Evolutionary conservation across 2,329 filamentous ascomycete genomes (phyloP), one percentile per base, ranked within the genome.

Genomic region (Pseudogymnoascus sp.): DNA sequence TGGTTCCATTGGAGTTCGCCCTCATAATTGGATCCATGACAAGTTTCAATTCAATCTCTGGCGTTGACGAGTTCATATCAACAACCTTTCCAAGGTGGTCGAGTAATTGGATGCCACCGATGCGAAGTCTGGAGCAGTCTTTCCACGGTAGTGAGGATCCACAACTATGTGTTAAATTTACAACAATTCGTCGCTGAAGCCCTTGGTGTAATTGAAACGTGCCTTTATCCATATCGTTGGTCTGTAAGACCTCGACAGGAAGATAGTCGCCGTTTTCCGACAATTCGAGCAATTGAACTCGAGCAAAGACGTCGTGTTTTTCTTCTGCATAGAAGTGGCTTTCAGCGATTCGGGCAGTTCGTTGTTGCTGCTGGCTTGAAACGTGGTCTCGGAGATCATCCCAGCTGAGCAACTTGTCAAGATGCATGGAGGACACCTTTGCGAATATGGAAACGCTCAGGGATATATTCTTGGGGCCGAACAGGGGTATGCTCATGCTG

Each of bases 371-470:
- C 16, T 83, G 81, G 64, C 83, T 81, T 2, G 82, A 81, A 58
- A 86, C 79, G 16, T 84, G 82, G 73, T 99, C 93, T 62, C 93
- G 86, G 87, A 99, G 97, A 69, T 97, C 94, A 72, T 99, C 94
- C 94, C 94, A 99, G 76, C 94, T 99, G 11, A 97, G 83, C 58
- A 99, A 81, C 77, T 96, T 97, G 74, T 99, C 94, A 20, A 99
- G 82, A 75, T 99, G 94, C 87, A 97, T 97, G 0, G 87, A 79
- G 1, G 91, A 94, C 36, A 96, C 90, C 70, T 88, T 88, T 16
- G 94, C 92, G 72, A 96, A 97, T 63, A 99, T 89, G 57, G 92
- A 91, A 7, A 96, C 89, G 60, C 94, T 85, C 60, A 99, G 76
- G 22, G 86, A 88, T 1, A 91, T 86, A 54, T 88, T 87, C 20